Conservation (phyloP, 805 yeast genomes). For the Metschnikowia cubensis region DNA sequence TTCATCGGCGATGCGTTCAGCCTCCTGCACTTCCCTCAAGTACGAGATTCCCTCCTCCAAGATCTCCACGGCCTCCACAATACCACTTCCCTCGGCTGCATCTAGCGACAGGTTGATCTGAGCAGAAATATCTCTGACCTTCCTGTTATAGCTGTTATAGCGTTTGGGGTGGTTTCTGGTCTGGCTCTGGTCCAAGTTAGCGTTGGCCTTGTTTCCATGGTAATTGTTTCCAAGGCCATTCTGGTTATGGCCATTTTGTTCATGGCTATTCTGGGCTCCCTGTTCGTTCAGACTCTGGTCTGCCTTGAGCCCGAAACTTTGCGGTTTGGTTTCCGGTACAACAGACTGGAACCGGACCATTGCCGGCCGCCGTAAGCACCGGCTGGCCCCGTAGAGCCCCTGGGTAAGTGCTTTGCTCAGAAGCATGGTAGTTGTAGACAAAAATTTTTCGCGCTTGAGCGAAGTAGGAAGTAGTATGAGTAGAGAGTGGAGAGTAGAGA, state of each 20-base stretch:
- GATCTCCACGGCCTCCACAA: slow-evolving; percentile 32
- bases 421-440: slow-evolving; percentile 8
- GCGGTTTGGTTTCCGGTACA: background rate
- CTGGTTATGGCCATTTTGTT: too few species aligned
- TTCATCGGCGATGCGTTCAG: slow-evolving; percentile 28
- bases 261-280: too few species aligned
- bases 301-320: background rate
- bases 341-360: slow-evolving; percentile 11
- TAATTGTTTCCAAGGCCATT: background rate
- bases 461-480: too few species aligned
- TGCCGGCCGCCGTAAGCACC: slow-evolving; percentile 6
- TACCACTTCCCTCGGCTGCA: slow-evolving; percentile 13
- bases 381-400: slow-evolving; percentile 7
- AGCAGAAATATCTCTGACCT: slow-evolving; percentile 31
- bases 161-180: too few species aligned
- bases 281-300: background rate
- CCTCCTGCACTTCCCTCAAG: slow-evolving; percentile 33
- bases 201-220: too few species aligned
- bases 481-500: too few species aligned
- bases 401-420: slow-evolving; percentile 13
- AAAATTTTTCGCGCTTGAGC: slow-evolving; percentile 6
- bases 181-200: too few species aligned
- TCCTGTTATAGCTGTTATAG: slow-evolving; percentile 22
- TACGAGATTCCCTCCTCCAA: slow-evolving; percentile 40
- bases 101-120: slow-evolving; percentile 29